Evolutionary conservation across 164 flowering plant genomes (phyloP).

Genomic region (Tetracentron sinense): DNA sequence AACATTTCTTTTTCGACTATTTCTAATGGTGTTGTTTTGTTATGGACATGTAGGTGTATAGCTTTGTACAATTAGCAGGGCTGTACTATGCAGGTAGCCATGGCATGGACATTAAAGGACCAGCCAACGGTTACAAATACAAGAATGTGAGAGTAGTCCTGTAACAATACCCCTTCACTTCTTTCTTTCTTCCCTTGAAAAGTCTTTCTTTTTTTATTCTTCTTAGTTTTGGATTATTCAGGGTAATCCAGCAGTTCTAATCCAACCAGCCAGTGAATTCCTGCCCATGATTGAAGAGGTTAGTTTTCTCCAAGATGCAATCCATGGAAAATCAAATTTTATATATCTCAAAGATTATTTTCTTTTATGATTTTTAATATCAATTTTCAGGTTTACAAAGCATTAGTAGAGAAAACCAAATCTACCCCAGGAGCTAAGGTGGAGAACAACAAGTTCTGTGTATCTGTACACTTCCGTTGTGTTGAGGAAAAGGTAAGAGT

Average conservation of each 20-base stretch:
- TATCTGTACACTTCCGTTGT: no score
- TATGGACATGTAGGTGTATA: conserved; percentile 41
- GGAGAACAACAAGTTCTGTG: no score
- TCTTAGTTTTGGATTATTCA: no score
- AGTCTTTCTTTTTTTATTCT: neutral
- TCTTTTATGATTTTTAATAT: neutral
- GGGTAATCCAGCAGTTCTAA: conserved; percentile 49
- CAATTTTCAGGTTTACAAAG: conserved; percentile 53
- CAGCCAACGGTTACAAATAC: conserved; percentile 39
- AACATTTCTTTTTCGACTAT: no score
- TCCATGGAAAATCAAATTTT: neutral
- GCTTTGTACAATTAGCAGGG: conserved; percentile 59
- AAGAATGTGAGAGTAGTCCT: conserved; percentile 34
- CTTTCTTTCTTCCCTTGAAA: neutral
- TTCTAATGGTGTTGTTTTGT: neutral
- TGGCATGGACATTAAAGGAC: conserved; percentile 93
- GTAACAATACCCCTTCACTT: neutral
- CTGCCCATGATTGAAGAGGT: conserved; percentile 87
- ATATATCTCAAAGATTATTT: neutral
- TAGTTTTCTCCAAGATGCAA: conserved; percentile 9
- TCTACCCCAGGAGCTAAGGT: no score
- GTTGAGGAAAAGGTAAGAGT: no score
- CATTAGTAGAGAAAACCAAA: no score
- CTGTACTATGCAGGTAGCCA: conserved; percentile 85
- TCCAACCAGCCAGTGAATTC: conserved; percentile 79